A percentile compares a stretch with the other conserved stretches of the same genome.
phyloP scores from a whole-genome alignment of 23 red algal genomes.

The Gracilaria gracilis region DNA sequence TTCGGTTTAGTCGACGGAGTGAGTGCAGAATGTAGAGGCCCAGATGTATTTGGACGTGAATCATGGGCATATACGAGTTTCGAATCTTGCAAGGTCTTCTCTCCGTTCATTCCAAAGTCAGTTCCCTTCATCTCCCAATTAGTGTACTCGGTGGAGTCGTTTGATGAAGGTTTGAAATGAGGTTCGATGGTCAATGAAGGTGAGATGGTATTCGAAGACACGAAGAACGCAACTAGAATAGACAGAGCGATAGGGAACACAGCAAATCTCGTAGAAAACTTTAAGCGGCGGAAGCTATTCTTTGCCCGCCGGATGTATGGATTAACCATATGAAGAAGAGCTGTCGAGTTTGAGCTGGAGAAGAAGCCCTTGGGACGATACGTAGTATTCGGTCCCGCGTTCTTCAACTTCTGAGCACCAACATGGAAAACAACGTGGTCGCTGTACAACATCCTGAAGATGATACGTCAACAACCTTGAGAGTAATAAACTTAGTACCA shows the following conservation, averaged over 20 bases:
- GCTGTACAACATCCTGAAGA: conserved; percentile 31
- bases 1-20: neutral
- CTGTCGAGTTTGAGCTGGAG: conserved; percentile 11
- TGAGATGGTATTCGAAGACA: neutral
- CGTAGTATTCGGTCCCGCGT: neutral
- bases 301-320: conserved; percentile 36
- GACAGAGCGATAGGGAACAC: conserved; percentile 15
- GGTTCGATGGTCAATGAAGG: conserved; percentile 3
- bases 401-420: neutral
- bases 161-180: neutral
- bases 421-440: conserved; percentile 25
- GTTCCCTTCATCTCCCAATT: neutral
- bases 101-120: neutral
- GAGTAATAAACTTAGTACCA: neutral
- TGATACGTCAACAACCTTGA: neutral
- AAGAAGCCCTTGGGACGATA: conserved; percentile 2
- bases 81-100: neutral
- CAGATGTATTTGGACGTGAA: neutral
- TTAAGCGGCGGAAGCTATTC: conserved; percentile 28
- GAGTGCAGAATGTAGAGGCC: neutral
- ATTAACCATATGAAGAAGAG: conserved; percentile 27
- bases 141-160: neutral
- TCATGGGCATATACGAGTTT: neutral
- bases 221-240: conserved; percentile 12
- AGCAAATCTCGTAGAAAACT: conserved; percentile 8